These are phyloP conservation scores for Venturia carpophila DNA, from an alignment of 2,329 filamentous ascomycete species.

Conservation along the genomic window DNA sequence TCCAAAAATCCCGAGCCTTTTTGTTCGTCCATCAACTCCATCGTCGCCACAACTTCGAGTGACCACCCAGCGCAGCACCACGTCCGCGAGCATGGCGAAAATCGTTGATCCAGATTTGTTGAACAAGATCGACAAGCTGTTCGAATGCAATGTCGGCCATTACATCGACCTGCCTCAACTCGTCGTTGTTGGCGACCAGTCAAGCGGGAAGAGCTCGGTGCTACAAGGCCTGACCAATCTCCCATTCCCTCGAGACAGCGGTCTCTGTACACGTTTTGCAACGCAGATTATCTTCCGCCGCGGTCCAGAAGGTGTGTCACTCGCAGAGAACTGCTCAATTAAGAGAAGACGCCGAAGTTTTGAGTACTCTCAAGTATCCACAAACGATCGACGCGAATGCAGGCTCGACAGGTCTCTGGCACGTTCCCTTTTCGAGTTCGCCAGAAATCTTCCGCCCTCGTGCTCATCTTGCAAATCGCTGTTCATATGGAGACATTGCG, in stretches of 20 bases:
- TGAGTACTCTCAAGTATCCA: no score
- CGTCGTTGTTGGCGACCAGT: slow-evolving; percentile 25
- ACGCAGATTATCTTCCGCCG: slow-evolving; percentile 20
- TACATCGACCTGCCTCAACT: slow-evolving; percentile 26
- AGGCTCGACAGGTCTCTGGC: no score
- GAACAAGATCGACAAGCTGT: slow-evolving; percentile 30
- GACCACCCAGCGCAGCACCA: background rate
- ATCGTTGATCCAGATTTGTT: slow-evolving; percentile 10
- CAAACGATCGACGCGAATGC: no score
- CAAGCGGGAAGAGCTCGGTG: slow-evolving; percentile 23
- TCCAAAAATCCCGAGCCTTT: no score
- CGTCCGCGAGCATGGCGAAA: background rate
- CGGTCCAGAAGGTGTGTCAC: slow-evolving; percentile 3
- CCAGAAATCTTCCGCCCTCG: background rate
- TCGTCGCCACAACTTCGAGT: background rate
- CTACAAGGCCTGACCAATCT: slow-evolving; percentile 21
- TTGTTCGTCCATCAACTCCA: no score
- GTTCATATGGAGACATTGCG: no score
- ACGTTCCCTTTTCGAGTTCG: background rate
- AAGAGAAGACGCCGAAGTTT: no score
- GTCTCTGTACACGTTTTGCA: slow-evolving; percentile 21
- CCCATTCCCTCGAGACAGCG: slow-evolving; percentile 20
- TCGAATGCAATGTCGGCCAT: slow-evolving; percentile 30
- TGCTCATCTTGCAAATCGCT: no score
- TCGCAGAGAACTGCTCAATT: no score